A percentile compares a stretch with the other conserved stretches of the same genome.
Evolutionary conservation across 257 asterid species (phyloP).

Genomic region (Schizonepeta tenuifolia): DNA sequence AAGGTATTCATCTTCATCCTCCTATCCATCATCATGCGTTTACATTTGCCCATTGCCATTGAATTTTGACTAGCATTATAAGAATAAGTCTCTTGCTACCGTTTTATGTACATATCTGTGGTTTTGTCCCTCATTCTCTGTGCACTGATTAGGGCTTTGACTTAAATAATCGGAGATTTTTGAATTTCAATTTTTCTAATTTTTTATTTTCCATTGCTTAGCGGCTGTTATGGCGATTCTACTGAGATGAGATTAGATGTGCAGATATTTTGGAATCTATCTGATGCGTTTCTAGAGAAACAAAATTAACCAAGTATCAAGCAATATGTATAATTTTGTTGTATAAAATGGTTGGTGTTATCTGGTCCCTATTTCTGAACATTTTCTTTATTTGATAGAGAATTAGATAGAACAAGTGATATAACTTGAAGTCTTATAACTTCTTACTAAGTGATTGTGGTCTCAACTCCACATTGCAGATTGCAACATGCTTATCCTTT

Average conservation of each 20-base stretch:
- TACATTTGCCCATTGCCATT: neutral
- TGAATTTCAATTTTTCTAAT: too few relatives aligned
- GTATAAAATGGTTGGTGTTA: slow-evolving; percentile 4
- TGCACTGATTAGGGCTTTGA: slow-evolving; percentile 11
- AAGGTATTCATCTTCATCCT: too few relatives aligned
- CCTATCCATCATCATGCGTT: neutral
- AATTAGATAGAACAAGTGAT: neutral
- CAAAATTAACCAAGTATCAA: too few relatives aligned
- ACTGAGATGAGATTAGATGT: too few relatives aligned
- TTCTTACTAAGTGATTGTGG: neutral
- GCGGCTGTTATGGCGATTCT: neutral
- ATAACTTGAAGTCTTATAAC: neutral
- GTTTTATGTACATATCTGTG: too few relatives aligned
- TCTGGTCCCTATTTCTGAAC: neutral
- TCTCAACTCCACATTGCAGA: neutral
- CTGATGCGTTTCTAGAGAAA: too few relatives aligned
- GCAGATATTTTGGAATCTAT: too few relatives aligned
- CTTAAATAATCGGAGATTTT: neutral
- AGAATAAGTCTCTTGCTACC: too few relatives aligned
- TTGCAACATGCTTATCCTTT: neutral
- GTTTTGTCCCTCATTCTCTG: neutral
- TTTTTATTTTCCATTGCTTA: neutral
- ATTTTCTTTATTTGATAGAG: neutral
- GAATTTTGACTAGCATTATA: neutral
- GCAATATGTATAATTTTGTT: neutral